phyloP scores from a whole-genome alignment of 2,329 filamentous ascomycete genomes.

The Cladophialophora chaetospira region DNA sequence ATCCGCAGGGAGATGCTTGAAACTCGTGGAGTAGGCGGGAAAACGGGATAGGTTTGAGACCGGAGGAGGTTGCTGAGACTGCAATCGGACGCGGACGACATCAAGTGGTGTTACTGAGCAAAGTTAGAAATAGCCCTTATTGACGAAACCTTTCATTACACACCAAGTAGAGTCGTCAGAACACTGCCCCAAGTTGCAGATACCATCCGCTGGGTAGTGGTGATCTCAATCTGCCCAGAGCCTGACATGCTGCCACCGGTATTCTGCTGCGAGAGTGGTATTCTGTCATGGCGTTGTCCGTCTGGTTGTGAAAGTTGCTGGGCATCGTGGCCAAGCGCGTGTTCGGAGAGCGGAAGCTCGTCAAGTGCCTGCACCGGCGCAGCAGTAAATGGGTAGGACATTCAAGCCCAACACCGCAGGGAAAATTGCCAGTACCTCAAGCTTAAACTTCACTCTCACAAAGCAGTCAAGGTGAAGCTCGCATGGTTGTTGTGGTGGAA shows the following conservation, averaged over 20 bases:
- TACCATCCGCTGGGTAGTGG: constrained; percentile 87
- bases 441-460: neutral
- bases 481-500: neutral
- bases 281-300: constrained; percentile 35
- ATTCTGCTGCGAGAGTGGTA: constrained; percentile 28
- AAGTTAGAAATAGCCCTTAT: constrained; percentile 22
- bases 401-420: constrained; percentile 19
- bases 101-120: constrained; percentile 84
- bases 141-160: constrained; percentile 35
- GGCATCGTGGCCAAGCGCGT: constrained; percentile 26
- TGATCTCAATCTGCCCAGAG: constrained; percentile 57
- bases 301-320: constrained; percentile 8
- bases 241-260: constrained; percentile 26
- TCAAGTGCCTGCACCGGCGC: constrained; percentile 26
- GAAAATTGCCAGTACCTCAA: neutral
- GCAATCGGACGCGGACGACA: constrained; percentile 90
- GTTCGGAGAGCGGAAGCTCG: constrained; percentile 21
- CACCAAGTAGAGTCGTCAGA: constrained; percentile 85
- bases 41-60: constrained; percentile 58
- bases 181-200: constrained; percentile 90
- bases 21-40: constrained; percentile 54
- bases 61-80: constrained; percentile 69
- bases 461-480: neutral
- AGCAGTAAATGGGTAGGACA: constrained; percentile 30
- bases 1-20: constrained; percentile 74